Evolutionary conservation across 176 grass and related monocot genomes (phyloP).

Genomic region (Thalia dealbata): DNA sequence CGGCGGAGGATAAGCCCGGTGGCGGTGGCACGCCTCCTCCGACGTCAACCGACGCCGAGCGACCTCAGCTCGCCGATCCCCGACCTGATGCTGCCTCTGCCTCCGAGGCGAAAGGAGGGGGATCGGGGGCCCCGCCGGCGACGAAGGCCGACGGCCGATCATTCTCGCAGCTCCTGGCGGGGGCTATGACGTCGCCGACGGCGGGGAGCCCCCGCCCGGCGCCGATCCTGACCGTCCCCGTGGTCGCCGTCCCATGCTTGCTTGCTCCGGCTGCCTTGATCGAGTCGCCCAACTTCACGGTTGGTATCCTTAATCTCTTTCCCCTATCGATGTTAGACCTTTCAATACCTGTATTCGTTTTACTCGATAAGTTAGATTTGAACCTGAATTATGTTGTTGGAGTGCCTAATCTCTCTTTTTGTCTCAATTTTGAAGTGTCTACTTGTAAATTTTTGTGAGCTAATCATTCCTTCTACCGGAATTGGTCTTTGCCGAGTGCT

Average conservation of each 20-base stretch:
- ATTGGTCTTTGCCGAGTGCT: not conserved
- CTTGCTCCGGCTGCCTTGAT: conserved; percentile 34
- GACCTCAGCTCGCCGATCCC: not conserved
- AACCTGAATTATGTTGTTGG: not conserved
- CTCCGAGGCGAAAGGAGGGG: not conserved
- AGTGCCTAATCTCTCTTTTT: not conserved
- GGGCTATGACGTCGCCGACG: conserved; percentile 18
- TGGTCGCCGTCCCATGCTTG: conserved; percentile 56
- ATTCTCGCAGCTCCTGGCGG: conserved; percentile 18
- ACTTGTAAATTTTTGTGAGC: not conserved
- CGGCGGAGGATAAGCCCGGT: not conserved
- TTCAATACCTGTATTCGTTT: not conserved
- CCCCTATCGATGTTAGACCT: not conserved
- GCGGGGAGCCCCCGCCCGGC: conserved; percentile 11
- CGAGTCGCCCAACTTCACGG: conserved; percentile 48
- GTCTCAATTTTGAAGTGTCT: not conserved
- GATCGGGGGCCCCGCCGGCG: not conserved
- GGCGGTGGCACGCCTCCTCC: not conserved
- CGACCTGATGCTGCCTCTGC: not conserved
- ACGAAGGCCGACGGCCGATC: conserved; percentile 19
- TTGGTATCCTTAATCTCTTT: conserved; percentile 26
- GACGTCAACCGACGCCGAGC: not conserved
- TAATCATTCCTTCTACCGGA: not conserved
- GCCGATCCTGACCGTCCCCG: conserved; percentile 37
- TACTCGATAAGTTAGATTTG: not conserved